phyloP scores from a whole-genome alignment of 441 rosid genomes.

The Syzygium syzygioides region DNA sequence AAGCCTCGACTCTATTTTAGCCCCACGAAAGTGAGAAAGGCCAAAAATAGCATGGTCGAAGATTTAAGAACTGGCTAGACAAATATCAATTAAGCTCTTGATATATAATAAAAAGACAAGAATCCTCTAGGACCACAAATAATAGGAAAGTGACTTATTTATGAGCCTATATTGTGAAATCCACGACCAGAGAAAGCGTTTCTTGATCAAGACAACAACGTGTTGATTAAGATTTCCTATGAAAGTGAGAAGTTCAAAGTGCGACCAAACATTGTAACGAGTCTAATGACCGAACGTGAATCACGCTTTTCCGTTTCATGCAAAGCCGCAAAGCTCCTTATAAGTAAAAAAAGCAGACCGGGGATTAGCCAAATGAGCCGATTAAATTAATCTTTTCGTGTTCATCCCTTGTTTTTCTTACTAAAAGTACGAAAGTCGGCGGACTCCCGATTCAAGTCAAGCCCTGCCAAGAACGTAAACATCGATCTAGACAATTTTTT shows the following conservation, averaged over 20 bases:
- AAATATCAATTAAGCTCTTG: background rate
- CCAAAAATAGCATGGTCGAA: background rate
- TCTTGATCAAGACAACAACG: background rate
- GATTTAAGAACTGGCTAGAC: background rate
- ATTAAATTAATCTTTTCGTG: background rate
- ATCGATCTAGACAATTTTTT: background rate
- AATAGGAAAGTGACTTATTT: background rate
- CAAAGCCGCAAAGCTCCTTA: background rate
- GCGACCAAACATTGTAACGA: background rate
- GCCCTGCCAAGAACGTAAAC: background rate
- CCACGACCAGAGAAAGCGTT: background rate
- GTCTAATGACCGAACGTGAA: background rate
- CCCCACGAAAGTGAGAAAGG: background rate
- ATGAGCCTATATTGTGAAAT: background rate
- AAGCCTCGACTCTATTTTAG: background rate
- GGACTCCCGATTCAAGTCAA: background rate
- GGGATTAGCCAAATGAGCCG: background rate
- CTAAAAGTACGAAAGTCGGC: background rate
- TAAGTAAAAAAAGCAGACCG: background rate
- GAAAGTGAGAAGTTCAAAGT: background rate
- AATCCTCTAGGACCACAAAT: background rate
- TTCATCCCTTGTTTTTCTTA: background rate
- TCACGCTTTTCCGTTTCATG: background rate
- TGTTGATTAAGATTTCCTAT: background rate
- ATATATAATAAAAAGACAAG: background rate